A percentile compares a stretch with the other conserved stretches of the same genome.
Conservation (phyloP, 139 green algal genomes). For the Haematococcus sp. region DNA sequence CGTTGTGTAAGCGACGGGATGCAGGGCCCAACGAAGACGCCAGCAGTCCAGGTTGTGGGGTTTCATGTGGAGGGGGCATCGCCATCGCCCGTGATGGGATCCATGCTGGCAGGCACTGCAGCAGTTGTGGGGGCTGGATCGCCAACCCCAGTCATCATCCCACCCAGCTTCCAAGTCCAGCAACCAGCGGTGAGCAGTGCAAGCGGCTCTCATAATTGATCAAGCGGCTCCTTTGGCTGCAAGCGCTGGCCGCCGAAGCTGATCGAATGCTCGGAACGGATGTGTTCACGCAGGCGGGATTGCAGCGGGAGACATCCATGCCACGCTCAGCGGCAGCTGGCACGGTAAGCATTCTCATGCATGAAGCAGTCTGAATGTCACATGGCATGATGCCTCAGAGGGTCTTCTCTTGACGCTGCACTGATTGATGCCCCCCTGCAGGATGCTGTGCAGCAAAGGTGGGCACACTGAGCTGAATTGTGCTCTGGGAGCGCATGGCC, state of each 20-base stretch:
- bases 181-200: too few species aligned
- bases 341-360: neutral
- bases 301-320: too few species aligned
- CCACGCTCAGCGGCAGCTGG: too few species aligned
- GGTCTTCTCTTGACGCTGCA: neutral
- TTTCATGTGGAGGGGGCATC: slow-evolving; percentile 76
- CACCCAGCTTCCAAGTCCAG: slow-evolving; percentile 71
- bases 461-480: neutral
- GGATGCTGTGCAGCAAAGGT: too few species aligned
- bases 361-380: neutral
- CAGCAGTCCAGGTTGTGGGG: slow-evolving; percentile 61
- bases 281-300: too few species aligned
- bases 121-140: slow-evolving; percentile 38
- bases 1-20: too few species aligned
- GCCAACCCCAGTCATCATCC: slow-evolving; percentile 80
- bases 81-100: slow-evolving; percentile 45
- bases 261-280: too few species aligned
- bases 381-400: neutral
- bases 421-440: neutral
- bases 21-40: neutral
- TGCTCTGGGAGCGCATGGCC: neutral
- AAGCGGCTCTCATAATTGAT: too few species aligned
- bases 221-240: too few species aligned
- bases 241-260: too few species aligned
- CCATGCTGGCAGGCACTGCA: slow-evolving; percentile 35